Evolutionary conservation across 208 protist species (phyloP).

Genomic region (Porcisia hertigi): DNA sequence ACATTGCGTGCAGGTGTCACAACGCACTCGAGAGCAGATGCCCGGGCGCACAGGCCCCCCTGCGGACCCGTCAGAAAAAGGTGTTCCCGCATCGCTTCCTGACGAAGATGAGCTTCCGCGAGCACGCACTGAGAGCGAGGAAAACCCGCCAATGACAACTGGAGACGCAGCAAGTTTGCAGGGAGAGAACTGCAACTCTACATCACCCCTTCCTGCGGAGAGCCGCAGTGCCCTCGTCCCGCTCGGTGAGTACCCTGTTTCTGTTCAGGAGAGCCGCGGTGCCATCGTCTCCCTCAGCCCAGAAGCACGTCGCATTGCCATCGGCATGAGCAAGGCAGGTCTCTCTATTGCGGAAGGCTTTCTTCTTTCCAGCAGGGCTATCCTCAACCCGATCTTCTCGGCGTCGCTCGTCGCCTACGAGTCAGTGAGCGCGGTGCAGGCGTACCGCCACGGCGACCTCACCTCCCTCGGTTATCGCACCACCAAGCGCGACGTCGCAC

Average conservation of each 20-base stretch:
- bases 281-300: slow-evolving; percentile 37
- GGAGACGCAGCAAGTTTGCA: neutral
- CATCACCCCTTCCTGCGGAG: neutral
- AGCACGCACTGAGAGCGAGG: neutral
- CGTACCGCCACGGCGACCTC: slow-evolving; percentile 55
- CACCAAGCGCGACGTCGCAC: slow-evolving; percentile 50
- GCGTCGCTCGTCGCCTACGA: slow-evolving; percentile 63
- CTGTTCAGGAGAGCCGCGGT: slow-evolving; percentile 11
- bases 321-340: slow-evolving; percentile 45
- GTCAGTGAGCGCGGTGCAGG: slow-evolving; percentile 45
- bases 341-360: slow-evolving; percentile 59
- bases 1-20: neutral
- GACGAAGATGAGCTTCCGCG: neutral
- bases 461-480: slow-evolving; percentile 64
- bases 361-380: slow-evolving; percentile 47
- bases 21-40: slow-evolving; percentile 1
- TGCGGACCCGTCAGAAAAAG: neutral
- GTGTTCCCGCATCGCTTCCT: neutral
- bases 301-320: slow-evolving; percentile 37
- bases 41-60: neutral
- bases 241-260: neutral
- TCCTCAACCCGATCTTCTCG: slow-evolving; percentile 56
- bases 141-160: neutral
- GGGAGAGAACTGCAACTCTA: neutral
- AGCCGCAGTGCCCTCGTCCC: slow-evolving; percentile 3